Percentiles rank a stretch among this genome's conserved stretches.
Evolutionary conservation across 345 rosid species (phyloP).

Genomic region (Lepidium sativum): DNA sequence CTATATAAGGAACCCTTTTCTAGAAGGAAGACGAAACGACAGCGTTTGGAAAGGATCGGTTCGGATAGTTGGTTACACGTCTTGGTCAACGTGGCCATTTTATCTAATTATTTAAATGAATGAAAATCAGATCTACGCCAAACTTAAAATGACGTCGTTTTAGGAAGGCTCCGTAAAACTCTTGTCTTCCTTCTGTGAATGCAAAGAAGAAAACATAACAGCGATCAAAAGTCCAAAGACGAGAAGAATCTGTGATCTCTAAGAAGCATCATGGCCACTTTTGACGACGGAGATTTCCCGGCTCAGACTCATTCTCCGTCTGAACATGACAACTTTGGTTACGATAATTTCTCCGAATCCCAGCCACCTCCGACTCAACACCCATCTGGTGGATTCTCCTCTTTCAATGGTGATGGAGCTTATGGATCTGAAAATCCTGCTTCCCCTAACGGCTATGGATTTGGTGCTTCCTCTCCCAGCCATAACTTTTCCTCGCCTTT

Average conservation of each 20-base stretch:
- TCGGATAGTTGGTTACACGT: constrained; percentile 29
- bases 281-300: constrained; percentile 29
- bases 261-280: constrained; percentile 21
- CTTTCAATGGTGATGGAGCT: constrained; percentile 16
- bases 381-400: constrained; percentile 13
- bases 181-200: neutral
- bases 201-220: neutral
- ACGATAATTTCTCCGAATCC: constrained; percentile 27
- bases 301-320: constrained; percentile 27
- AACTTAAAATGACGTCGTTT: neutral
- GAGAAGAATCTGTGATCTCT: constrained; percentile 6
- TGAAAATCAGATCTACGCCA: constrained; percentile 11
- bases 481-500: constrained; percentile 39
- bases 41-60: neutral
- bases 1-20: neutral
- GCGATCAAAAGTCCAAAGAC: constrained; percentile 14
- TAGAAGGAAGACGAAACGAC: neutral
- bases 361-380: constrained; percentile 19
- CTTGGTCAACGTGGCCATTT: constrained; percentile 16
- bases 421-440: constrained; percentile 23
- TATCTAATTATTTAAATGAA: neutral
- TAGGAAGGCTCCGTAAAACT: neutral
- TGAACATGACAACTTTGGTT: constrained; percentile 23
- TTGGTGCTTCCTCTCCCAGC: constrained; percentile 30
- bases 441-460: constrained; percentile 42